Percentiles rank a stretch among this genome's conserved stretches.
These are phyloP conservation scores for Ilyonectria mors-panacis DNA, from an alignment of 2,329 filamentous ascomycete species.

Conservation along the genomic window DNA sequence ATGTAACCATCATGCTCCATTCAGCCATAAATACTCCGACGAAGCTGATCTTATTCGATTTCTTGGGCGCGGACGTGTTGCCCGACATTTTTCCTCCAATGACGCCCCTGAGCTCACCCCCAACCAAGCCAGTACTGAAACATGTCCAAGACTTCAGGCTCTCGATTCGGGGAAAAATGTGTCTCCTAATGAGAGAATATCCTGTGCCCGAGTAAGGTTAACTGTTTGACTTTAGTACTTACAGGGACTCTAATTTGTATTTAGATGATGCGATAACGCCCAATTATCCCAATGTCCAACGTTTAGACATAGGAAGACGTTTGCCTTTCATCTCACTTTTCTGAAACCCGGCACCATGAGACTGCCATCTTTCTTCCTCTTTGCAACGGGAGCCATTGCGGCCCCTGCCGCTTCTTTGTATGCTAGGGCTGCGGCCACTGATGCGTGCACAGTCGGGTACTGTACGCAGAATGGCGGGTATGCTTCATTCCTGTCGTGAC, in stretches of 20 bases:
- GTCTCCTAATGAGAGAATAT: not conserved
- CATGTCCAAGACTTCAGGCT: not conserved
- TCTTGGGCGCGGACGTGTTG: constrained; percentile 8
- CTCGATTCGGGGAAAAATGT: constrained; percentile 21
- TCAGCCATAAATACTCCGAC: not conserved
- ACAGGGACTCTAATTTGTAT: constrained; percentile 14
- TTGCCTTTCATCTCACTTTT: not conserved
- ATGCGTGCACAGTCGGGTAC: constrained; percentile 36
- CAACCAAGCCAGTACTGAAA: constrained; percentile 3
- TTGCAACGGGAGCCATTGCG: constrained; percentile 21
- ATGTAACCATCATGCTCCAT: constrained; percentile 11
- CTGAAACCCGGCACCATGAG: constrained; percentile 22
- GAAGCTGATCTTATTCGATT: not conserved
- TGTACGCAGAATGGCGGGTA: constrained; percentile 44
- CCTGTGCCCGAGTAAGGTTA: not conserved
- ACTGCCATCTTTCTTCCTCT: not conserved
- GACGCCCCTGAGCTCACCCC: not conserved
- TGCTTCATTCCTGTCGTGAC: not conserved
- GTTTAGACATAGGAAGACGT: not conserved
- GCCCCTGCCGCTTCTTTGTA: constrained; percentile 24
- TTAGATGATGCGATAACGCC: not conserved
- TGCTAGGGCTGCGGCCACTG: constrained; percentile 30
- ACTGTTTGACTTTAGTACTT: not conserved
- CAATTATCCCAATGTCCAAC: too few species aligned
- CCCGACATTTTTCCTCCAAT: constrained; percentile 23